Evolutionary conservation across 495 filamentous ascomycete genomes (phyloP).

Genomic region (Talaromyces nanjingensis): DNA sequence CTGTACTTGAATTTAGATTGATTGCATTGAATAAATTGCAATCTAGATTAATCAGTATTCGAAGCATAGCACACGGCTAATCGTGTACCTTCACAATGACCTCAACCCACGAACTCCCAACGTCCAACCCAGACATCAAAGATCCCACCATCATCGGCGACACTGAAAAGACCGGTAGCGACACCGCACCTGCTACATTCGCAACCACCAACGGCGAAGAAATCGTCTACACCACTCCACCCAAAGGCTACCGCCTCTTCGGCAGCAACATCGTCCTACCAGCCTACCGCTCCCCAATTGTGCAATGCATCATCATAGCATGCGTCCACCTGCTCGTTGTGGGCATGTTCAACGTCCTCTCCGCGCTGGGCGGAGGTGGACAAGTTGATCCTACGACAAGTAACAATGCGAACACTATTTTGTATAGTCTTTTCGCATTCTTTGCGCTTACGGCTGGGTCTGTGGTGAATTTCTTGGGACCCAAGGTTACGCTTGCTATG

Average conservation of each 20-base stretch:
- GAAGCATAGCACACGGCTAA: background rate
- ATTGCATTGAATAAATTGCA: too few relatives aligned
- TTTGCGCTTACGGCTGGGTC: constrained; percentile 11
- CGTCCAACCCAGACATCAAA: background rate
- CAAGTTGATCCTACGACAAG: constrained; percentile 14
- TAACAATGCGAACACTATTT: constrained; percentile 15
- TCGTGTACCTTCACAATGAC: background rate
- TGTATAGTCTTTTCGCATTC: constrained; percentile 13
- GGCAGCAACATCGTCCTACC: constrained; percentile 8
- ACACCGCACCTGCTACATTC: background rate
- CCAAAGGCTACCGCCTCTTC: constrained; percentile 9
- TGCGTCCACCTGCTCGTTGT: constrained; percentile 13
- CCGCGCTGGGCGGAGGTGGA: constrained; percentile 13
- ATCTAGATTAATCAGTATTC: too few relatives aligned
- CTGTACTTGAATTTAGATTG: too few relatives aligned
- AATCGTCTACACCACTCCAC: background rate
- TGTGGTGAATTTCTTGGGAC: constrained; percentile 12
- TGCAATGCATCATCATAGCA: constrained; percentile 12
- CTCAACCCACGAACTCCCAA: background rate
- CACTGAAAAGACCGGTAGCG: background rate
- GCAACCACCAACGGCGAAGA: background rate
- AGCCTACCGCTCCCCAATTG: constrained; percentile 12
- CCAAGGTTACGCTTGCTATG: constrained; percentile 12
- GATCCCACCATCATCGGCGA: background rate
- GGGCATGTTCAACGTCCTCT: constrained; percentile 14